Percentiles rank a stretch among this genome's conserved stretches.
Evolutionary conservation across 257 asterid genomes (phyloP).

Genomic region (Buddleja alternifolia): DNA sequence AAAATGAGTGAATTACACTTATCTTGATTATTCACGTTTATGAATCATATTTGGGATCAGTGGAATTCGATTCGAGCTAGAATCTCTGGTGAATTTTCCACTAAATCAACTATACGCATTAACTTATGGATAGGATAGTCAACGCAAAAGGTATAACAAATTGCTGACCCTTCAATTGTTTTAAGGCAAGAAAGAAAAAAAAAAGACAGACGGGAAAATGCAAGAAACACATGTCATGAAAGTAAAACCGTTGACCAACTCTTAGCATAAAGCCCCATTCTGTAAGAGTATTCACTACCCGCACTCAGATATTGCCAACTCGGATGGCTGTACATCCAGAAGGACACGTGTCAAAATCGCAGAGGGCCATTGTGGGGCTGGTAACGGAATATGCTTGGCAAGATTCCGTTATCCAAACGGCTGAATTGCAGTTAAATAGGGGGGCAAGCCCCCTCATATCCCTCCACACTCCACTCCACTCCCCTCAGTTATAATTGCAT

Average conservation of each 20-base stretch:
- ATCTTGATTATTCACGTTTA: too few relatives aligned
- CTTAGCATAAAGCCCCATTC: neutral
- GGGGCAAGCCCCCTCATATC: neutral
- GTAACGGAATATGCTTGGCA: conserved; percentile 21
- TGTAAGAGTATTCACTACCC: neutral
- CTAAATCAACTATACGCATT: neutral
- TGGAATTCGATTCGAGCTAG: too few relatives aligned
- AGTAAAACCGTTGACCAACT: conserved; percentile 6
- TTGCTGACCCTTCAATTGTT: neutral
- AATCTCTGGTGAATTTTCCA: neutral
- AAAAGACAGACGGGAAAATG: neutral
- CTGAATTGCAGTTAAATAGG: conserved; percentile 21
- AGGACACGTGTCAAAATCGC: conserved; percentile 28
- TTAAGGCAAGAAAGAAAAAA: neutral
- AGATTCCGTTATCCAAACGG: neutral
- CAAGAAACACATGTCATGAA: neutral
- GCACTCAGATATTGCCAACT: conserved; percentile 11
- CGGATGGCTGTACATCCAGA: neutral
- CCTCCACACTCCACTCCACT: neutral
- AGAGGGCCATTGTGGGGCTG: neutral
- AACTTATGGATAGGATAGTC: neutral
- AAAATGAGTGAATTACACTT: too few relatives aligned
- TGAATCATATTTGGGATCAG: too few relatives aligned
- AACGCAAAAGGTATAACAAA: neutral
- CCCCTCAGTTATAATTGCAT: neutral